phyloP scores from a whole-genome alignment of 768 basidiomycete species.

The Mycena vitilis region DNA sequence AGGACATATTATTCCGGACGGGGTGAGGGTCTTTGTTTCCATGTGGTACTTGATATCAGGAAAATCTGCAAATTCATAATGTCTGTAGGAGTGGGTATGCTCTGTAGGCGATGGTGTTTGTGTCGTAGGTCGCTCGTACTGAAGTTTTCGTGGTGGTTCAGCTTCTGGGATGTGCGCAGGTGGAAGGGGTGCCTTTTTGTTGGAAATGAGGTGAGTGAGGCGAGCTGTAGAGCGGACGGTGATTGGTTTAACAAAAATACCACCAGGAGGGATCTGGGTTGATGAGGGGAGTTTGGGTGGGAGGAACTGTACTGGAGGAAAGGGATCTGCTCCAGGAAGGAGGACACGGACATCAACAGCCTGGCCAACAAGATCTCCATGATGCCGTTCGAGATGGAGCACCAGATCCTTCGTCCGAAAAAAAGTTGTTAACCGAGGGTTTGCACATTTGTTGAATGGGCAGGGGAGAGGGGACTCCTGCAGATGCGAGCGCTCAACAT shows the following conservation, averaged over 20 bases:
- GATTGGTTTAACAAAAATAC: conserved; percentile 4
- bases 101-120: neutral
- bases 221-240: neutral
- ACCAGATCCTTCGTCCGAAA: conserved; percentile 6
- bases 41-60: conserved; percentile 1
- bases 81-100: neutral
- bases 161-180: neutral
- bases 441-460: conserved; percentile 14
- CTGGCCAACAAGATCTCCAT: conserved; percentile 18
- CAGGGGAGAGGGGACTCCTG: conserved; percentile 21
- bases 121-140: neutral
- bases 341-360: neutral
- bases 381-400: conserved; percentile 9
- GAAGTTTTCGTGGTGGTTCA: neutral
- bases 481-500: conserved; percentile 19
- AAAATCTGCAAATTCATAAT: conserved; percentile 19
- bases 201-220: conserved; percentile 4
- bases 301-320: neutral
- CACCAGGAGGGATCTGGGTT: neutral
- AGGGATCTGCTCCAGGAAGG: conserved; percentile 9
- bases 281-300: conserved; percentile 20
- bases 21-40: neutral
- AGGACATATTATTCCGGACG: neutral
- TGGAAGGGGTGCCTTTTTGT: neutral
- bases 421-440: neutral